These are phyloP conservation scores for Rhizoclosmatium sp. DNA, from an alignment of 192 early-diverging fungal genomes.

Conservation along the genomic window DNA sequence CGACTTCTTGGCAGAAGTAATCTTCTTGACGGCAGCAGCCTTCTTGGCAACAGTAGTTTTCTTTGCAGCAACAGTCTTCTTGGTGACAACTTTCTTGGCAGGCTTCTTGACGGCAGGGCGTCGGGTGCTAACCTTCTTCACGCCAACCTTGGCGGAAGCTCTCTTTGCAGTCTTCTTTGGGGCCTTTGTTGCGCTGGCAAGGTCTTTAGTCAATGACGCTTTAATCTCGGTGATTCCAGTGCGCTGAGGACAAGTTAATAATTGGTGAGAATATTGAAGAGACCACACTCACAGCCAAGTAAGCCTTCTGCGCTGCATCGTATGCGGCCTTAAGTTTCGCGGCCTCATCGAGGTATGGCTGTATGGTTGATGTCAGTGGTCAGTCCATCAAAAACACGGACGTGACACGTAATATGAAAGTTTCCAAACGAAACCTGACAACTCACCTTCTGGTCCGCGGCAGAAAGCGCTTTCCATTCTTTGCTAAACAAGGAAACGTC, in stretches of 20 bases:
- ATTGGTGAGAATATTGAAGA: background rate
- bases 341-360: background rate
- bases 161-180: background rate
- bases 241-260: background rate
- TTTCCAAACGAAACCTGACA: too few species aligned
- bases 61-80: constrained; percentile 24
- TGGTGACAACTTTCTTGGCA: background rate
- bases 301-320: background rate
- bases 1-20: background rate
- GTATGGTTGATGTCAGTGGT: background rate
- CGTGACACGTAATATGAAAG: too few species aligned
- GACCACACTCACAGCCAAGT: background rate
- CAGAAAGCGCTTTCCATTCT: too few species aligned
- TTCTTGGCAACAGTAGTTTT: background rate
- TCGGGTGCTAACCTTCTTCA: background rate
- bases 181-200: background rate
- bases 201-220: background rate
- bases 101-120: background rate
- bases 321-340: background rate
- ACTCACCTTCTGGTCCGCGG: too few species aligned
- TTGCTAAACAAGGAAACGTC: too few species aligned
- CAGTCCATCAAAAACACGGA: too few species aligned
- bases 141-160: background rate
- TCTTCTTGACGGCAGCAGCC: background rate
- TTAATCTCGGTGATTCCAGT: background rate